Evolutionary conservation across 1,284 basidiomycete species (phyloP).

Genomic region (Sparassis latifolia): DNA sequence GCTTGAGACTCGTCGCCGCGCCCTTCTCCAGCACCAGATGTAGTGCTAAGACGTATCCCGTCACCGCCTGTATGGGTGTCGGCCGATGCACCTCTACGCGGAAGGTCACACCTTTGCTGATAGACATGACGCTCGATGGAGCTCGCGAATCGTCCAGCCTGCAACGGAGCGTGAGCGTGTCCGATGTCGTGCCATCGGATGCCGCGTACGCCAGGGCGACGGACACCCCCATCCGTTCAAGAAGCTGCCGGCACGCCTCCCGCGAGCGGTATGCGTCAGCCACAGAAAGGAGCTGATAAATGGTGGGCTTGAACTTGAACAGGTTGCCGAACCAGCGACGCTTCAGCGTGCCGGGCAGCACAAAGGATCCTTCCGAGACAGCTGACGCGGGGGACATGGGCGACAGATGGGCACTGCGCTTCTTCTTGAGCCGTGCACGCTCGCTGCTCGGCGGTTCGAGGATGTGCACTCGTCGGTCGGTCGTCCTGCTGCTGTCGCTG

Average conservation of each 20-base stretch:
- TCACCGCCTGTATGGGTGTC: slow-evolving; percentile 35
- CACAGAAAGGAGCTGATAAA: slow-evolving; percentile 57
- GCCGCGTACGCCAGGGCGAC: slow-evolving; percentile 64
- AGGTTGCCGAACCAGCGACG: slow-evolving; percentile 86
- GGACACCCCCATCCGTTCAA: slow-evolving; percentile 66
- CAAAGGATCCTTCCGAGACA: slow-evolving; percentile 35
- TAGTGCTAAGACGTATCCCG: slow-evolving; percentile 51
- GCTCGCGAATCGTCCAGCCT: slow-evolving; percentile 53
- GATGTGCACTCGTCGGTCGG: slow-evolving; percentile 41
- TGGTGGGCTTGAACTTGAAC: slow-evolving; percentile 79
- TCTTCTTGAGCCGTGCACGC: slow-evolving; percentile 40
- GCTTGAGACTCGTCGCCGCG: slow-evolving; percentile 71
- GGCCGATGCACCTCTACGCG: slow-evolving; percentile 64
- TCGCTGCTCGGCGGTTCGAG: slow-evolving; percentile 36
- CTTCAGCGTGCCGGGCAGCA: slow-evolving; percentile 46
- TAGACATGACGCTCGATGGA: slow-evolving; percentile 46
- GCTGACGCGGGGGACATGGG: slow-evolving; percentile 40
- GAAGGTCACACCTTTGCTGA: slow-evolving; percentile 67
- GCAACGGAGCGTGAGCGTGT: slow-evolving; percentile 49
- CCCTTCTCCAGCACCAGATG: slow-evolving; percentile 82
- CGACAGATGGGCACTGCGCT: slow-evolving; percentile 24
- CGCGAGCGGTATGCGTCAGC: slow-evolving; percentile 66
- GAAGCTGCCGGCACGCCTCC: slow-evolving; percentile 65
- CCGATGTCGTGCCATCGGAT: slow-evolving; percentile 38
- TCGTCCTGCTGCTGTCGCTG: slow-evolving; percentile 17